phyloP scores from a whole-genome alignment of 805 yeast genomes.

The Wickerhamomyces silvicola region DNA sequence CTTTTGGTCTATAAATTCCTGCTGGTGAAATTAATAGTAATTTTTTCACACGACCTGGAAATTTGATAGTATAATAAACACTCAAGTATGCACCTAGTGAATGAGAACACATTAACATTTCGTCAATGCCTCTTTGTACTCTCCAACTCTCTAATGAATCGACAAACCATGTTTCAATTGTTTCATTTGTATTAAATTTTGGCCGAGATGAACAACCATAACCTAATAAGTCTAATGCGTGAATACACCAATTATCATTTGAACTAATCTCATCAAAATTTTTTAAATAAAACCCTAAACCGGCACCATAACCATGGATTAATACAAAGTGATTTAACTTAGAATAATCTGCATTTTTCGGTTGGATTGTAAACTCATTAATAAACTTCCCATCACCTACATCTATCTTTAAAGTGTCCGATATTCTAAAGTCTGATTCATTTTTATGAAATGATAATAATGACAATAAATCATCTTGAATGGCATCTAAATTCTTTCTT shows the following conservation, averaged over 20 bases:
- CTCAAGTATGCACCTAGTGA: conserved; percentile 89
- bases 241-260: conserved; percentile 57
- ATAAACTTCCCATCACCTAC: conserved; percentile 46
- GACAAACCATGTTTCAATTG: conserved; percentile 33
- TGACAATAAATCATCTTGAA: conserved; percentile 41
- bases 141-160: conserved; percentile 66
- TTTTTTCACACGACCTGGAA: conserved; percentile 57
- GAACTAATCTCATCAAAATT: conserved; percentile 53
- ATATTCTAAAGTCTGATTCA: conserved; percentile 22
- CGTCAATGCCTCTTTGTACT: conserved; percentile 34
- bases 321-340: conserved; percentile 51
- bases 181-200: conserved; percentile 35
- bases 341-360: conserved; percentile 32
- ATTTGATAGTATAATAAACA: conserved; percentile 55
- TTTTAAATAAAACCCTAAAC: conserved; percentile 75
- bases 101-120: conserved; percentile 68
- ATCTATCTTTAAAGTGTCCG: conserved; percentile 30
- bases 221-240: conserved; percentile 84
- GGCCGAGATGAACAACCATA: conserved; percentile 89
- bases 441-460: conserved; percentile 41
- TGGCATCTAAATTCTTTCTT: conserved; percentile 31
- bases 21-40: conserved; percentile 87
- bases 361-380: conserved; percentile 68
- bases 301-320: conserved; percentile 95
- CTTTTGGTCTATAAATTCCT: conserved; percentile 54